Evolutionary conservation across 257 asterid genomes (phyloP).

Genomic region (Lycium ferocissimum): DNA sequence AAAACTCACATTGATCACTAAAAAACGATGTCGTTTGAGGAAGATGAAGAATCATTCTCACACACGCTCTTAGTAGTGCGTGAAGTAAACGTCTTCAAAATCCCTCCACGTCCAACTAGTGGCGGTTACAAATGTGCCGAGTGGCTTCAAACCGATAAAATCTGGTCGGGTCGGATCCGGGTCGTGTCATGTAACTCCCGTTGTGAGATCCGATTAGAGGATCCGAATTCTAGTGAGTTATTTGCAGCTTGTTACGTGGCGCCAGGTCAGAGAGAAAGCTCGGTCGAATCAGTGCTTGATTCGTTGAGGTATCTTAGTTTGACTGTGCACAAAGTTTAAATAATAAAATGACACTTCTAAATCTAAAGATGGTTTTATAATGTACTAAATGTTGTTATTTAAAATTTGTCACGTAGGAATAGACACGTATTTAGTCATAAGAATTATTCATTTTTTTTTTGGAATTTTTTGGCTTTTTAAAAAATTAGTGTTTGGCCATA

Average conservation of each 20-base stretch:
- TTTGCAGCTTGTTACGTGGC: constrained; percentile 90
- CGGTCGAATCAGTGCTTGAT: constrained; percentile 88
- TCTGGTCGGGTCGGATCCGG: constrained; percentile 92
- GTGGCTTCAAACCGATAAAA: constrained; percentile 98
- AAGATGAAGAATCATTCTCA: constrained; percentile 80
- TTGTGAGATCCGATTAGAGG: constrained; percentile 97
- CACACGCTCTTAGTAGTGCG: constrained; percentile 93
- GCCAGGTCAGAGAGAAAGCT: constrained; percentile 87
- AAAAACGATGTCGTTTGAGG: constrained; percentile 71
- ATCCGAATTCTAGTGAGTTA: constrained; percentile 85
- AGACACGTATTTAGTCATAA: too few relatives aligned
- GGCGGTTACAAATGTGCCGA: constrained; percentile 99
- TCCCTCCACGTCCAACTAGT: constrained; percentile 91
- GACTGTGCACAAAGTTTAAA: too few relatives aligned
- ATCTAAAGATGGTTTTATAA: too few relatives aligned
- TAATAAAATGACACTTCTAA: too few relatives aligned
- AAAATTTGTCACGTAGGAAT: too few relatives aligned
- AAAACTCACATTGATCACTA: background rate
- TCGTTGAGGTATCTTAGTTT: constrained; percentile 55
- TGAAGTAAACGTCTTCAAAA: constrained; percentile 84
- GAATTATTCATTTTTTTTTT: too few relatives aligned
- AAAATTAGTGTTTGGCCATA: too few relatives aligned
- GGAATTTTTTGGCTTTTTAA: too few relatives aligned
- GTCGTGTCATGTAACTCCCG: constrained; percentile 75
- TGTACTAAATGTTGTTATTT: too few relatives aligned